A percentile compares a stretch with the other conserved stretches of the same genome.
phyloP scores from a whole-genome alignment of 2,329 filamentous ascomycete genomes.

The Cladophialophora bantiana region DNA sequence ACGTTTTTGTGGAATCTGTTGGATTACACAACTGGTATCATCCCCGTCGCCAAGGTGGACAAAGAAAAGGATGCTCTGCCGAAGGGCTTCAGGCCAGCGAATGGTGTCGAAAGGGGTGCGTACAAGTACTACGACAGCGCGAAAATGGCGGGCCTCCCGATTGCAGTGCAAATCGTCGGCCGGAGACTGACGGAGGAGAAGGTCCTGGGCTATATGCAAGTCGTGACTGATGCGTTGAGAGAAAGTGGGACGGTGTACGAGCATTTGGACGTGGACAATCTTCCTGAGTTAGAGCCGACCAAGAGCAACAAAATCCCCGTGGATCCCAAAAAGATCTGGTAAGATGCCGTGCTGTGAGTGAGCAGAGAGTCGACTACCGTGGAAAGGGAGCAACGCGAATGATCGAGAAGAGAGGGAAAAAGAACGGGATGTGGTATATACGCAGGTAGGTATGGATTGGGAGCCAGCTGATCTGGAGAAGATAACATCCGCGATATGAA shows the following conservation, averaged over 20 bases:
- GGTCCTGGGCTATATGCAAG: constrained; percentile 80
- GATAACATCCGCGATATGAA: no score
- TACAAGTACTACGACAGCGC: constrained; percentile 84
- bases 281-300: constrained; percentile 24
- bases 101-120: constrained; percentile 80
- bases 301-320: constrained; percentile 24
- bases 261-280: constrained; percentile 54
- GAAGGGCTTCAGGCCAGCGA: constrained; percentile 59
- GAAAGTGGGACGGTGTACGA: constrained; percentile 58
- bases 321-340: constrained; percentile 28
- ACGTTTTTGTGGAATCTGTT: constrained; percentile 94
- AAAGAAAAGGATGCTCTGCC: constrained; percentile 70
- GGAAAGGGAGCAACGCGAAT: not conserved
- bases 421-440: not conserved
- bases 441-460: no score
- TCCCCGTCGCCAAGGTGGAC: constrained; percentile 88
- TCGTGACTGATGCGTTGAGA: constrained; percentile 76
- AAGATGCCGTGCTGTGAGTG: not conserved
- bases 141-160: constrained; percentile 86
- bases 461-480: no score
- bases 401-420: not conserved
- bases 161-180: constrained; percentile 84
- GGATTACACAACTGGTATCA: constrained; percentile 82
- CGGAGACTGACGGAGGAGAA: constrained; percentile 85
- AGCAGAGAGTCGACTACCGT: not conserved